Evolutionary conservation across 148 eudicot genomes (phyloP).

Genomic region (Bassia scoparia): DNA sequence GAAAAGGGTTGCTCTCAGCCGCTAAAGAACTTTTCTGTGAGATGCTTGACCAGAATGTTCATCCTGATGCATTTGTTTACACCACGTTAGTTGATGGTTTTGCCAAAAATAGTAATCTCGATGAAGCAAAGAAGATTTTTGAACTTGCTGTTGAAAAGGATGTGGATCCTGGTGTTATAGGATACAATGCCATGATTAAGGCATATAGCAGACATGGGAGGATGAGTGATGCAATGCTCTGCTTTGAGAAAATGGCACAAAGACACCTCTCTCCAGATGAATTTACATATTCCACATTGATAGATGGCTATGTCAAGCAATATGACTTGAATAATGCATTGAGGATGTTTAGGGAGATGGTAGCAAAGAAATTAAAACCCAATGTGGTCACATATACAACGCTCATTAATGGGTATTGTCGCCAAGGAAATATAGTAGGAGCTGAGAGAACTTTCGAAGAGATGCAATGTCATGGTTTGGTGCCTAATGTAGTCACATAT

Average conservation of each 20-base stretch:
- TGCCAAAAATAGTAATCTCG: conserved; percentile 55
- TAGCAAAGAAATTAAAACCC: conserved; percentile 52
- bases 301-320: conserved; percentile 81
- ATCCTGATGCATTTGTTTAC: conserved; percentile 61
- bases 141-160: conserved; percentile 44
- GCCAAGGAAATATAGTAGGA: conserved; percentile 37
- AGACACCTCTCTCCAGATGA: conserved; percentile 52
- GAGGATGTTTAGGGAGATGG: conserved; percentile 45
- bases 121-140: conserved; percentile 69
- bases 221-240: conserved; percentile 66
- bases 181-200: conserved; percentile 80
- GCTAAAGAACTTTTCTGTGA: conserved; percentile 62
- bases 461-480: conserved; percentile 53
- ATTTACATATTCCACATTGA: conserved; percentile 74
- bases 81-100: conserved; percentile 77
- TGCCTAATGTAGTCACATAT: conserved; percentile 76
- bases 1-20: conserved; percentile 52
- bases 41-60: conserved; percentile 71
- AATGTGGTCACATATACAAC: conserved; percentile 90
- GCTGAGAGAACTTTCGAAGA: conserved; percentile 55
- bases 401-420: conserved; percentile 69
- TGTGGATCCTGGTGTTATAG: conserved; percentile 61
- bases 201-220: conserved; percentile 70
- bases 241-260: conserved; percentile 51
- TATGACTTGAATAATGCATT: conserved; percentile 60